These are phyloP conservation scores for Metarhizium rileyi DNA, from an alignment of 2,329 filamentous ascomycete species.

Conservation along the genomic window DNA sequence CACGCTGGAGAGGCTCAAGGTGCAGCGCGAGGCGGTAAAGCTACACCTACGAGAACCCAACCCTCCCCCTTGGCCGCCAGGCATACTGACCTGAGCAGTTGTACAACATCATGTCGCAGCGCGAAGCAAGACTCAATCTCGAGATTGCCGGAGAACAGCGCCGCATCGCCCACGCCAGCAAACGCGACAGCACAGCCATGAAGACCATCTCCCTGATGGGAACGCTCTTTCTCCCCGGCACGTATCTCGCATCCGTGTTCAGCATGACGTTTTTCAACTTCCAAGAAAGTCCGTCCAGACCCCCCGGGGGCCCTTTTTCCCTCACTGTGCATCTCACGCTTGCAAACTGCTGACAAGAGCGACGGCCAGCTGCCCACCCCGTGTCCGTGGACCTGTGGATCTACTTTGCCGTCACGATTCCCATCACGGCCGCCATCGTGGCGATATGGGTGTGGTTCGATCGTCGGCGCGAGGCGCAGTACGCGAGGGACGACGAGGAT, in stretches of 20 bases:
- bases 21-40: slow-evolving; percentile 52
- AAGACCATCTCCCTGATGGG: slow-evolving; percentile 56
- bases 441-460: slow-evolving; percentile 46
- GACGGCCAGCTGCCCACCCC: slow-evolving; percentile 21
- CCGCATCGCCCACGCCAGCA: slow-evolving; percentile 48
- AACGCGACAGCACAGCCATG: slow-evolving; percentile 54
- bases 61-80: background rate
- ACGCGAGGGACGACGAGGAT: slow-evolving; percentile 38
- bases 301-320: too few relatives aligned
- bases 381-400: slow-evolving; percentile 49
- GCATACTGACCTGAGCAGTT: slow-evolving; percentile 30
- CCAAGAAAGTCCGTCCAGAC: slow-evolving; percentile 33
- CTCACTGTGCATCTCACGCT: background rate
- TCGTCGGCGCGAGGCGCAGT: slow-evolving; percentile 36
- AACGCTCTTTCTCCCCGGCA: slow-evolving; percentile 53
- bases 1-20: slow-evolving; percentile 49
- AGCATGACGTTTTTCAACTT: slow-evolving; percentile 61
- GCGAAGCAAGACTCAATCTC: slow-evolving; percentile 53
- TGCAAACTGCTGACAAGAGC: slow-evolving; percentile 4
- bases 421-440: slow-evolving; percentile 46
- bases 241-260: slow-evolving; percentile 53
- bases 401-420: slow-evolving; percentile 52
- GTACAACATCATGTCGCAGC: slow-evolving; percentile 57
- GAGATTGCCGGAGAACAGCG: slow-evolving; percentile 53
- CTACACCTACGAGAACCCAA: slow-evolving; percentile 6